Conservation (phyloP, 2,329 filamentous ascomycete genomes). For the Cercospora janseana region DNA sequence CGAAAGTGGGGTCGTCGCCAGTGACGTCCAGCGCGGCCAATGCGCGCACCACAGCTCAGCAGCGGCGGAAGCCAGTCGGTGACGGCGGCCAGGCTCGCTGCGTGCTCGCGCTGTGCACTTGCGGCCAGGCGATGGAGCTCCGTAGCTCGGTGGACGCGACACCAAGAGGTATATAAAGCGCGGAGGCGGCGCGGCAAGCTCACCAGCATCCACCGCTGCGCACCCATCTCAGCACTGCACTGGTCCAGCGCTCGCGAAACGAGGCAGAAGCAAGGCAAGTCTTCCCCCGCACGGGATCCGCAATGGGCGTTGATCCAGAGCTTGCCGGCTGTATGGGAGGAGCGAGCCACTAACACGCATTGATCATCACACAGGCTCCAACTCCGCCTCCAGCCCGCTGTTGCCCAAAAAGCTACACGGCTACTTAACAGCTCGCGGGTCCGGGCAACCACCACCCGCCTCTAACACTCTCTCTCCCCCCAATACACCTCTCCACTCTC, state of each 20-base stretch:
- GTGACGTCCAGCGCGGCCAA: conserved; percentile 7
- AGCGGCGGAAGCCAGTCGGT: no score
- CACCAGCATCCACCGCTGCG: neutral
- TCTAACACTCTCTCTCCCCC: neutral
- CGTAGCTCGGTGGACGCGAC: conserved; percentile 8
- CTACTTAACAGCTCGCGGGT: conserved; percentile 15
- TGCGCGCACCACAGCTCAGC: neutral
- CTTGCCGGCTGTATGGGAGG: conserved; percentile 12
- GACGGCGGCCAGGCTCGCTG: no score
- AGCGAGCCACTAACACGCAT: conserved; percentile 14
- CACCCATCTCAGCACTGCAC: neutral
- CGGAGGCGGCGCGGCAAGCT: conserved; percentile 1
- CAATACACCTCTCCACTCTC: conserved; percentile 13
- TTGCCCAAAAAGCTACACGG: conserved; percentile 11
- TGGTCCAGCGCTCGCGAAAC: neutral
- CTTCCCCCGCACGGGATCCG: conserved; percentile 15
- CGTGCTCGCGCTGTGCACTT: no score
- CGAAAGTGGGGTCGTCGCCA: conserved; percentile 11
- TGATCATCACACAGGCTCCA: conserved; percentile 16
- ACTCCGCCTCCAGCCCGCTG: conserved; percentile 13
- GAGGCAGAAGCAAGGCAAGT: conserved; percentile 12
- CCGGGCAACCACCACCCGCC: neutral
- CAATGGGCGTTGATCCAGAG: conserved; percentile 14
- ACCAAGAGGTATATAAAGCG: conserved; percentile 12
- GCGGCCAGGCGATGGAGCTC: no score